phyloP scores from a whole-genome alignment of 257 asterid genomes.

The Agastache rugosa region DNA sequence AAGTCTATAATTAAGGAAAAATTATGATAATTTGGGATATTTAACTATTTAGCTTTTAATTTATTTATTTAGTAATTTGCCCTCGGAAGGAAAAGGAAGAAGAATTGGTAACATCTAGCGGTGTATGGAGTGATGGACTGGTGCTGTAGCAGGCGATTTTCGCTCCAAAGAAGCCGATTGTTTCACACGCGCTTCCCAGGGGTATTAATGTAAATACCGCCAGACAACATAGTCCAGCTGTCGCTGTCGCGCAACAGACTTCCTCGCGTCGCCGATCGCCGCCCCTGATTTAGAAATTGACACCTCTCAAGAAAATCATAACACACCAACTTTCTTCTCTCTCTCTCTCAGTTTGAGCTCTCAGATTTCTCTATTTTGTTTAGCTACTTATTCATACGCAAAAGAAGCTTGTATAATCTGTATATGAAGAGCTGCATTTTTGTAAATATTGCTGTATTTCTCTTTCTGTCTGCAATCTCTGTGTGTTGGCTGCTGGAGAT shows the following conservation, averaged over 20 bases:
- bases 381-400: neutral
- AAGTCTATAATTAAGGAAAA: too few relatives aligned
- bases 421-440: neutral
- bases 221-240: neutral
- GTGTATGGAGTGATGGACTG: too few relatives aligned
- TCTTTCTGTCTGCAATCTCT: neutral
- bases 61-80: too few relatives aligned
- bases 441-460: neutral
- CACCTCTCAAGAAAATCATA: neutral
- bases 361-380: neutral
- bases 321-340: constrained; percentile 8
- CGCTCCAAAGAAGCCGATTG: too few relatives aligned
- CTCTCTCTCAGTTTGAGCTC: neutral
- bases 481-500: constrained; percentile 20
- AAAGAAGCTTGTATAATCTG: neutral
- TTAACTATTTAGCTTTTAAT: too few relatives aligned
- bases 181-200: neutral
- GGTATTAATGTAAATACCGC: neutral
- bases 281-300: neutral
- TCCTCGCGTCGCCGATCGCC: constrained; percentile 16
- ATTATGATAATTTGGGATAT: too few relatives aligned
- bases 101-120: too few relatives aligned
- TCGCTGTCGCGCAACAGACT: constrained; percentile 22
- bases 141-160: too few relatives aligned
- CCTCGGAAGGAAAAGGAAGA: too few relatives aligned